phyloP scores from a whole-genome alignment of 2,329 filamentous ascomycete species.

The Aspergillus nomiae region DNA sequence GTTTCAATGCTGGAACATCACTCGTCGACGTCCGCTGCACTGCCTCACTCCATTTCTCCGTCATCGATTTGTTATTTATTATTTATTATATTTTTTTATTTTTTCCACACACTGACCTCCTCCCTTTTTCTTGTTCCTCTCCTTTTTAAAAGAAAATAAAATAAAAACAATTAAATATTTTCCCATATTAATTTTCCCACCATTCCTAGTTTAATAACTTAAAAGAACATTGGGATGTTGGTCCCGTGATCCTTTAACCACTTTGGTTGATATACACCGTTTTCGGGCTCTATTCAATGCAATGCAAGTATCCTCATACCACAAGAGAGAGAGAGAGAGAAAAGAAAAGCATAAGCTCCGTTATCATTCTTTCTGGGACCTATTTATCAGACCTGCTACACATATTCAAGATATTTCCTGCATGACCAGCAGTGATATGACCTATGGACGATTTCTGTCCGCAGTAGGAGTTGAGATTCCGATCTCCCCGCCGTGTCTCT shows the following conservation, averaged over 20 bases:
- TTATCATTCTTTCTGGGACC: not conserved
- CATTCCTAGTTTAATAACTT: not conserved
- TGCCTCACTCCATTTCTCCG: conserved; percentile 29
- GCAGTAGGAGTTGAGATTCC: not conserved
- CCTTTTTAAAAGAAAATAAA: not conserved
- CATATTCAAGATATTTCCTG: not conserved
- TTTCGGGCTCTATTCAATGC: not conserved
- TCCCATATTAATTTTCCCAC: not conserved
- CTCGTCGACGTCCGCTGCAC: conserved; percentile 30
- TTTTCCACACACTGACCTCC: not conserved
- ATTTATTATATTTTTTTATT: not conserved
- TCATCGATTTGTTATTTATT: conserved; percentile 3
- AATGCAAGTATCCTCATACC: not conserved
- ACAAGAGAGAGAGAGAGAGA: not conserved
- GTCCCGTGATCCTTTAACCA: not conserved
- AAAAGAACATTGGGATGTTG: not conserved
- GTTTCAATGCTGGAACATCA: conserved; percentile 20
- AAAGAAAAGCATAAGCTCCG: not conserved
- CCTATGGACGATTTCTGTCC: not conserved
- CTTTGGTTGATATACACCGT: not conserved
- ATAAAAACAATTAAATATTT: not conserved
- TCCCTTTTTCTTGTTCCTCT: not conserved
- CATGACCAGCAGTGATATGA: not conserved
- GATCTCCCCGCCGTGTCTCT: not conserved
- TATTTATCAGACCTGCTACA: not conserved